These are phyloP conservation scores for Hypoxylon sp. DNA, from an alignment of 2,329 filamentous ascomycete species.

Conservation along the genomic window DNA sequence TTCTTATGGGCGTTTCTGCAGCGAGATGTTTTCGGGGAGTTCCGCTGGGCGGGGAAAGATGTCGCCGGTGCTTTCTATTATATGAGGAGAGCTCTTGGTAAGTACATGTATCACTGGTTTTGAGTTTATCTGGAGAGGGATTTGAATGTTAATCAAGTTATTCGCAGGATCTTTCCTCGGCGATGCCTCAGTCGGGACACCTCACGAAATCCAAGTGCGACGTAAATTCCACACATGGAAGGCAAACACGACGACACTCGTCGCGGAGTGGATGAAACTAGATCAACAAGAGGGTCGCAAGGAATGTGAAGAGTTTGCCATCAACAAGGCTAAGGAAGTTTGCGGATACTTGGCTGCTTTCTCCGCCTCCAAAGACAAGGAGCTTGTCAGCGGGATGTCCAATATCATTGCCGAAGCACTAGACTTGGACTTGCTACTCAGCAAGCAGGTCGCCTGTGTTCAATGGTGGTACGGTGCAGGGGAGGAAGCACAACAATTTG, in stretches of 20 bases:
- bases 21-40: neutral
- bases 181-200: neutral
- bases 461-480: constrained; percentile 1
- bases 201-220: neutral
- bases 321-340: neutral
- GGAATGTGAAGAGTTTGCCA: constrained; percentile 1
- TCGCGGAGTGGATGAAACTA: constrained; percentile 1
- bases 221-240: constrained; percentile 2
- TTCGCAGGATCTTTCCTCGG: neutral
- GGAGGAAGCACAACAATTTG: neutral
- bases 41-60: neutral
- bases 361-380: neutral
- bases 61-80: neutral
- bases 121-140: neutral
- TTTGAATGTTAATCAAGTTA: neutral
- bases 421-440: constrained; percentile 3
- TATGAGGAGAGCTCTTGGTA: neutral
- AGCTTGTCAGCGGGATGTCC: neutral
- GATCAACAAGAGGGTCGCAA: neutral
- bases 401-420: neutral
- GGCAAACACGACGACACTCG: neutral
- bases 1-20: neutral
- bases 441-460: neutral
- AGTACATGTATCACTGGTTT: neutral
- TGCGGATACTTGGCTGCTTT: neutral